Base-by-base conservation (phyloP, 1,284 basidiomycete genomes). In the Leccinum pallidistipes region DNA sequence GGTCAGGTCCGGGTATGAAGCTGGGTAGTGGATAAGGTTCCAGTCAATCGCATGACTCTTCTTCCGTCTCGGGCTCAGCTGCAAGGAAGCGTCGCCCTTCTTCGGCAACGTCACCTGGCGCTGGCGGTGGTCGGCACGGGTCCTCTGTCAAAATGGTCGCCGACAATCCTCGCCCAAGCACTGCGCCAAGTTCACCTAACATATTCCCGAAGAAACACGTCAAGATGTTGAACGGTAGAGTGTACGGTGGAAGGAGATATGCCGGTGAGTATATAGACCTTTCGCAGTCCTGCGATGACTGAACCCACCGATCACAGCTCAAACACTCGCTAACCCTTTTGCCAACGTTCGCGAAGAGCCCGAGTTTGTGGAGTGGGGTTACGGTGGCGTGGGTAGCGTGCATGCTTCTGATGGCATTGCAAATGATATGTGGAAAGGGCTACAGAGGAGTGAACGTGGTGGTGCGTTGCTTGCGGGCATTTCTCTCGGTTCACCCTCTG, bases 281-380 rank as follows among this genome's bases (percentile, higher is more conserved):
- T 57, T 29, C 50, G 58, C 31, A 34, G 1, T 40, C 31, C 55
- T 31, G 5, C 10, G n/a, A 31, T 3, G 8, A 49, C 52, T 38
- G 9, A 56, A 55, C 32, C 2, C 56, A 32, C 36, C 12, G 0
- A 21, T 43, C 2, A 53, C 31, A 60, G 66, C 68, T 47, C 68
- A 69, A 45, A 67, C 68, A 5, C 72, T 72, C 43, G 69, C 74
- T 3, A 83, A 85, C 66, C 83, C 78, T 0, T 86, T 86, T 61
- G 83, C 79, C 1, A 82, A 78, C 58, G 80, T 77, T 14, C 78
- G 78, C 6, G 83, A 86, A 49, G 79, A 92, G 43, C 86, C 87
- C 47, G 86, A 88, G 71, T 93, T 93, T 66, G 90, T 92, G 29
- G 91, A 92, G 72, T 93, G 91, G 91, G 90, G 91, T 1, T 90